phyloP scores from a whole-genome alignment of 2,329 filamentous ascomycete genomes.

The Gnomoniopsis smithogilvyi region DNA sequence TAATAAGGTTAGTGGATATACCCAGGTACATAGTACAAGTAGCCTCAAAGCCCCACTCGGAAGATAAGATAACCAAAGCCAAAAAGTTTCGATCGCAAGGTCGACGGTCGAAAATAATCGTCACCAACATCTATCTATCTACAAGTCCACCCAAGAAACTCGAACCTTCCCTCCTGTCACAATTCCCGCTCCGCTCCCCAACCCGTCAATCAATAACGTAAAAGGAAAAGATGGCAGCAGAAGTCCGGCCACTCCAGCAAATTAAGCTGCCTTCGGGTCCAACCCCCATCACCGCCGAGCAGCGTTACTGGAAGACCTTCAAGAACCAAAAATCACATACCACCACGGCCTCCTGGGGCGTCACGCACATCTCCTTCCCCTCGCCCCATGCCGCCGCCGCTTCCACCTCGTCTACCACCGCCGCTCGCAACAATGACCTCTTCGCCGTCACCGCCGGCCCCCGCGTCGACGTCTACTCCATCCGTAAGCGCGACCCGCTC shows the following conservation, averaged over 20 bases:
- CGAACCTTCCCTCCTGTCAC: too few relatives aligned
- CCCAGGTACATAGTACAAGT: too few relatives aligned
- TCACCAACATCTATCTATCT: too few relatives aligned
- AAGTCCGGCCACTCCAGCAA: constrained; percentile 75
- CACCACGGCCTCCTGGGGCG: constrained; percentile 82
- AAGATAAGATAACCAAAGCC: too few relatives aligned
- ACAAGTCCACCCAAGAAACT: too few relatives aligned
- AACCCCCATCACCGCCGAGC: constrained; percentile 81
- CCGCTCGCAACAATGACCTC: constrained; percentile 58
- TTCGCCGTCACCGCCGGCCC: constrained; percentile 96
- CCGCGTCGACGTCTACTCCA: constrained; percentile 89
- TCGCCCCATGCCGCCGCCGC: constrained; percentile 39
- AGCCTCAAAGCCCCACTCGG: too few relatives aligned
- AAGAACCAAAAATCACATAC: constrained; percentile 87
- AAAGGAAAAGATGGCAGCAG: constrained; percentile 70
- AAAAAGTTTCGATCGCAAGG: too few relatives aligned
- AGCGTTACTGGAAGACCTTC: constrained; percentile 95
- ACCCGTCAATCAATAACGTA: constrained; percentile 15
- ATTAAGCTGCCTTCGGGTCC: constrained; percentile 82
- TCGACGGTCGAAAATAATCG: too few relatives aligned
- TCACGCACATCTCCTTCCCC: constrained; percentile 85
- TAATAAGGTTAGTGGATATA: too few relatives aligned
- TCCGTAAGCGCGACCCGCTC: constrained; percentile 83
- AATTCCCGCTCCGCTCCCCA: too few relatives aligned
- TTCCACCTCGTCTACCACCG: constrained; percentile 34